Evolutionary conservation across 306 rosid species (phyloP).

Genomic region (Pterocarpus macrocarpus): DNA sequence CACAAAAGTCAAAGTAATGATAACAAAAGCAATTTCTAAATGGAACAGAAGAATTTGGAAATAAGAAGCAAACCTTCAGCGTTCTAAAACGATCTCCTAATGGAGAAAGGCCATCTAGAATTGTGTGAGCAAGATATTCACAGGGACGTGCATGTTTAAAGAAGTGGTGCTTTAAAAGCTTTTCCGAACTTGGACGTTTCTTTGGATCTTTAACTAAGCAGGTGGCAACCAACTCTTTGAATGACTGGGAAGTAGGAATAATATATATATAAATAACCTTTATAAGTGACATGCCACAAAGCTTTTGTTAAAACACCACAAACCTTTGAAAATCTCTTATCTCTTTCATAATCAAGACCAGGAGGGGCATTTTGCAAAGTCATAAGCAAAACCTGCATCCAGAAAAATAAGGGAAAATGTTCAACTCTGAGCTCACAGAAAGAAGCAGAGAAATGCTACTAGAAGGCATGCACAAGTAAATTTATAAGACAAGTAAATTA

Average conservation of each 20-base stretch:
- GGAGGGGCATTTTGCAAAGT: conserved; percentile 99
- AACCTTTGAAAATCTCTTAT: conserved; percentile 96
- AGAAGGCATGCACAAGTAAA: conserved; percentile 28
- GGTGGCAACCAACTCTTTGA: conserved; percentile 89
- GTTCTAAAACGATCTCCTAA: conserved; percentile 88
- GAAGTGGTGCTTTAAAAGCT: conserved; percentile 90
- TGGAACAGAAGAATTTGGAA: conserved; percentile 37
- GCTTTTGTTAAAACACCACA: conserved; percentile 52
- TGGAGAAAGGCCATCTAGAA: conserved; percentile 85
- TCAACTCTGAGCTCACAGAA: conserved; percentile 32
- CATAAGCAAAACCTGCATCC: conserved; percentile 93
- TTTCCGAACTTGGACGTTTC: conserved; percentile 93
- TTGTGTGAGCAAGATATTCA: conserved; percentile 73
- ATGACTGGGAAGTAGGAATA: conserved; percentile 65
- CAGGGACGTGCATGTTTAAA: conserved; percentile 78
- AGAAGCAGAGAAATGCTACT: conserved; percentile 24
- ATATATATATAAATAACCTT: conserved; percentile 47
- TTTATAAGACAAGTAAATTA: conserved; percentile 57
- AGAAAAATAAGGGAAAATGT: conserved; percentile 30
- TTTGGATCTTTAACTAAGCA: conserved; percentile 99
- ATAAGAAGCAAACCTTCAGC: conserved; percentile 73
- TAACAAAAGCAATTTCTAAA: conserved; percentile 27
- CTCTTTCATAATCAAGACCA: conserved; percentile 97
- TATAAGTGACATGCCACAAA: conserved; percentile 22
- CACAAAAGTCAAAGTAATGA: conserved; percentile 41